Evolutionary conservation across 140 eudicot species (phyloP), one percentile per base, ranked within the genome.

Genomic region (Flaveria floridana): DNA sequence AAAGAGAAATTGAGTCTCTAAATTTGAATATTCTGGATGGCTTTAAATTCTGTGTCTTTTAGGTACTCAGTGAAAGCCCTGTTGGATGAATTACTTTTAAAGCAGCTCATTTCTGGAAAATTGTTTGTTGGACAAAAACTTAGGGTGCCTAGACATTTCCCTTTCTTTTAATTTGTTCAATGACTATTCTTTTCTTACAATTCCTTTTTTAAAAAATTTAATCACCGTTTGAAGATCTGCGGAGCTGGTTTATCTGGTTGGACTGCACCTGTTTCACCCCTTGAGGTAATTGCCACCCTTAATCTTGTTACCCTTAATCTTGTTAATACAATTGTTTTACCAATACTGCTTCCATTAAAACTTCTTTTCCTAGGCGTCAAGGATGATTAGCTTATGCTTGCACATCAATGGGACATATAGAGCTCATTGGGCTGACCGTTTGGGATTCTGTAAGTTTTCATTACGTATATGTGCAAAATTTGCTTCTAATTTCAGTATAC

Each of bases 351-450:
- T 73, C 67, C 51, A 26, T 41, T 15, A 46, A 39, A 30, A 44
- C 46, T 70, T 77, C 44, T 71, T 79, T 30, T 8, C 26, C 69
- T 51, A 94, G 99, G 96, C 87, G 72, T 85, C 91, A 34, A 44
- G 58, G 50, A 76, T 80, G 39, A 73, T 87, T 64, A 85, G 83
- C 82, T 82, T 94, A 77, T 73, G 78, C 71, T 71, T 94, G 83
- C 91, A 94, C 85, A 78, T 85, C 28, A 94, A 94, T 82, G 99
- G 99, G 76, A 94, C 96, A 7, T 94, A 94, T 75, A 88, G 96
- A 88, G 89, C 91, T 85, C 89, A 89, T 26, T 94, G 99, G 99
- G 94, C 93, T 76, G 96, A 86, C 56, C 90, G 97, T 55, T 84
- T 94, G 81, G 99, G 99, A 70, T 88, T 94, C 74, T 86, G 99